Base-by-base conservation (phyloP, 2,329 filamentous ascomycete species). In the Colletotrichum paranaense region DNA sequence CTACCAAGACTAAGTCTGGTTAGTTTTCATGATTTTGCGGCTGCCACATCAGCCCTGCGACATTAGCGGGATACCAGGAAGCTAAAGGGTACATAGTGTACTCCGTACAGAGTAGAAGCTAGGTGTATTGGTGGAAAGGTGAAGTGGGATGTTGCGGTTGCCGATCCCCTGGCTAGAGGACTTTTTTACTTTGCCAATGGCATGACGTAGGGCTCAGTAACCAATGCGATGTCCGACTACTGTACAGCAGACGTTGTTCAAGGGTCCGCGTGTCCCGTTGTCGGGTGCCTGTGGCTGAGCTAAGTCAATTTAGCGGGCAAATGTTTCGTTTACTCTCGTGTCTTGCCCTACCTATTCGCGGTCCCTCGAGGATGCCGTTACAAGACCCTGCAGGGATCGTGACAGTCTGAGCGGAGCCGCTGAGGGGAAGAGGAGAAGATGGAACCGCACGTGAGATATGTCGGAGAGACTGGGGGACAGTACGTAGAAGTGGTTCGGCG, bases 321-420 rank as follows among this genome's bases (percentile, higher is more conserved):
- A 62, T 71, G 67, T 71, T 73, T 71, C 71, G 71, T 71, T 73
- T 73, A 46, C 12, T 28, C 22, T 57, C 49, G 35, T 46, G 46
- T 68, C 12, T 35, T 28, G 22, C 26, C 53, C 53, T 49, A 49
- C 19, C 8, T 49, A 22, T 49, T 22, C 53, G 24, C 24, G n/a
- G 22, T 35, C 24, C 30, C 22, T 59, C 66, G 16, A 53, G 42
- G 58, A 60, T 70, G 67, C 62, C 42, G 66, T 49, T 49, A 42
- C 26, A 30, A 55, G 58, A 58, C 28, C 56, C 49, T 71, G 67
- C 56, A 68, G 67, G 56, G 67, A 65, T 55, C 46, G 26, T 58
- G 56, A 30, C 52, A 32, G 19, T 66, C 38, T 35, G 26, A 64
- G 67, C 67, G 70, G 70, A 60, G 67, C 67, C 60, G 46, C 53